A percentile compares a stretch with the other conserved stretches of the same genome.
phyloP scores from a whole-genome alignment of 345 rosid genomes.

The Arabidopsis arenosa region DNA sequence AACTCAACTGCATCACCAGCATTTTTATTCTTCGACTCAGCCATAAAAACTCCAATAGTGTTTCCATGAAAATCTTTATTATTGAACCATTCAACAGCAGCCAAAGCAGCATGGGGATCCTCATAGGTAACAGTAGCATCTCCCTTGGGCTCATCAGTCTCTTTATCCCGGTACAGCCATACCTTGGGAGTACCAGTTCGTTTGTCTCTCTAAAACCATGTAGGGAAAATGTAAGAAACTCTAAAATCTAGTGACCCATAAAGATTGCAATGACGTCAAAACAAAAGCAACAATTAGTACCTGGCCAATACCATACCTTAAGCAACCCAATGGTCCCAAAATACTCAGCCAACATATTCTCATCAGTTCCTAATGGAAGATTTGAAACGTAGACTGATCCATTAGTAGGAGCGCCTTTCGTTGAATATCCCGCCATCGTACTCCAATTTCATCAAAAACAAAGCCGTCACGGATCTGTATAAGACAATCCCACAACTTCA shows the following conservation, averaged over 20 bases:
- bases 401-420: conserved; percentile 61
- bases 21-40: conserved; percentile 73
- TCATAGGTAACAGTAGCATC: conserved; percentile 98
- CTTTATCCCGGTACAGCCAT: conserved; percentile 90
- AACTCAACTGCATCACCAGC: conserved; percentile 53
- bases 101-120: conserved; percentile 96
- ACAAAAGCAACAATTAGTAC: conserved; percentile 36
- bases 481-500: neutral
- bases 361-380: conserved; percentile 86
- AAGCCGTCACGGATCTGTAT: conserved; percentile 33
- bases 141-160: conserved; percentile 89
- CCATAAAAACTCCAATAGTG: conserved; percentile 78
- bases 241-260: neutral
- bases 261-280: neutral
- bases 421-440: conserved; percentile 69
- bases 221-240: neutral
- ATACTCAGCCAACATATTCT: conserved; percentile 84
- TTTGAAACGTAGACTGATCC: conserved; percentile 91
- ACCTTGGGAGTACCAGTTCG: conserved; percentile 90
- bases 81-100: conserved; percentile 99
- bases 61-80: conserved; percentile 94
- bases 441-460: conserved; percentile 58
- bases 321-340: conserved; percentile 96
- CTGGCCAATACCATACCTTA: conserved; percentile 66
- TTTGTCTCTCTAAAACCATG: conserved; percentile 70